Base-by-base conservation (phyloP, 2,329 filamentous ascomycete species). In the Pyricularia grisea region DNA sequence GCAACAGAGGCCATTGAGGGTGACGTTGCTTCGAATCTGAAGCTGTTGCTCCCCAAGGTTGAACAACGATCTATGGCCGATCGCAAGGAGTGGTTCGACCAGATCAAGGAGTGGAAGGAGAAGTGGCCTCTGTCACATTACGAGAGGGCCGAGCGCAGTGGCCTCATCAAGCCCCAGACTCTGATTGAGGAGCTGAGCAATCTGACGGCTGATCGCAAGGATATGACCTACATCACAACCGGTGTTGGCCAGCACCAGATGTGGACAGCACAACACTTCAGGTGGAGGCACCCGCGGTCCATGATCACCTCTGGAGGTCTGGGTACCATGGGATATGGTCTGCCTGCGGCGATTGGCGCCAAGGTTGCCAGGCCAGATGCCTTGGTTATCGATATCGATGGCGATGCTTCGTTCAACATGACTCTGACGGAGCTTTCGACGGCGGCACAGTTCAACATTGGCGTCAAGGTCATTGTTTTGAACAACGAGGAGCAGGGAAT, bases 341-440 rank as follows among this genome's bases (percentile, higher is more conserved):
- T 99, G 63, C 95, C 95, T 28, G 92, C 94, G 28, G 94, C 95
- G 72, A 98, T 98, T 73, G 95, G 95, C 72, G 94, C 93, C 75
- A 97, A 97, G 85, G 94, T 97, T 11, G 84, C 83, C n/a, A 79
- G 81, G 70, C 85, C 86, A 0, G 92, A 97, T 67, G 89, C 92
- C 71, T 87, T 97, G 67, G 94, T 98, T 71, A 88, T 98, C 70
- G 94, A 98, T 79, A 96, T 98, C 75, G 95, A 99, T 78, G 95
- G 95, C 71, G 95, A 98, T 78, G 95, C 94, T n/a, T 97, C 94
- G 3, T 98, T 99, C 84, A 92, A 93, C 85, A 98, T 99, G 95
- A 98, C 95, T 6, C 85, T 97, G 70, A 97, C 94, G 1, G 95
- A 99, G 82, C 88, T 99, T 68, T 92, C 91, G 65, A 97, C 94